These are phyloP conservation scores for Macrophomina pseudophaseolina DNA, from an alignment of 2,329 filamentous ascomycete species.

Conservation along the genomic window DNA sequence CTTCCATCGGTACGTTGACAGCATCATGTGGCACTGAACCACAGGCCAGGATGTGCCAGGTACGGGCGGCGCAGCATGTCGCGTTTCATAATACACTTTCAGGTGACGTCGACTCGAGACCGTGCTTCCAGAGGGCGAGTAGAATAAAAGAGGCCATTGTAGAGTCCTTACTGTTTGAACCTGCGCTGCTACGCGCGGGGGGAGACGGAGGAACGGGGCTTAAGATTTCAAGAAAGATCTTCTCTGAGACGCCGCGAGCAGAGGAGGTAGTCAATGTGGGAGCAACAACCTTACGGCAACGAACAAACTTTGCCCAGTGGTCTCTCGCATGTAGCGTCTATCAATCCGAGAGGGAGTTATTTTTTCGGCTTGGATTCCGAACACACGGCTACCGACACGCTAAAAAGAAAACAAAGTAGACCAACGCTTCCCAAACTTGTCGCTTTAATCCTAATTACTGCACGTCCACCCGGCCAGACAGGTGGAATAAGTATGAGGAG, in stretches of 20 bases:
- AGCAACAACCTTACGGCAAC: too few relatives aligned
- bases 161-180: neutral
- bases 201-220: too few relatives aligned
- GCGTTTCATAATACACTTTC: neutral
- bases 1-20: too few relatives aligned
- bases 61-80: neutral
- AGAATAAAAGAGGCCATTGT: neutral
- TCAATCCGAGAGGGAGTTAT: too few relatives aligned
- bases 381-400: neutral
- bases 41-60: neutral
- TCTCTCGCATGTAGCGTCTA: too few relatives aligned
- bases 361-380: neutral
- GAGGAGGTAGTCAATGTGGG: too few relatives aligned
- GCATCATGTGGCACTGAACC: too few relatives aligned
- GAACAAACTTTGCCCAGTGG: too few relatives aligned
- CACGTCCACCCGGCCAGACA: neutral
- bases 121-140: too few relatives aligned
- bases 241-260: too few relatives aligned
- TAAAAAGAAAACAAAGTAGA: neutral
- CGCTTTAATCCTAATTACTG: neutral
- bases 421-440: neutral
- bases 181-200: too few relatives aligned
- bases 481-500: neutral
- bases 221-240: too few relatives aligned
- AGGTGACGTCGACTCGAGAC: neutral